Conservation (phyloP, 768 basidiomycete species). For the Lactifluus rugatus region DNA sequence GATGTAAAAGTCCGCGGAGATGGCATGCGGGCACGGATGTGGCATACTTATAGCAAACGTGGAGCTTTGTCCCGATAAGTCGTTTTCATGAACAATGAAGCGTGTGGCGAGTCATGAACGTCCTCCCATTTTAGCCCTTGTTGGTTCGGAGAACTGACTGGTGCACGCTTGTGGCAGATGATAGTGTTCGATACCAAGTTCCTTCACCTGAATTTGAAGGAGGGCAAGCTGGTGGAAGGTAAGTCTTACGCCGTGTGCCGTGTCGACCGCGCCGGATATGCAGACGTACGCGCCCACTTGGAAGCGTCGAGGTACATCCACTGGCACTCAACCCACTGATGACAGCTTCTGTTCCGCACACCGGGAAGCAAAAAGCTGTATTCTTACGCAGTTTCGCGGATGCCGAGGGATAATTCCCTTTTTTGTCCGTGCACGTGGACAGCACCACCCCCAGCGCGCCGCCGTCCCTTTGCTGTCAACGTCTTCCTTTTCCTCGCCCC, state of each 20-base stretch:
- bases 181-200: conserved; percentile 83
- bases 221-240: conserved; percentile 78
- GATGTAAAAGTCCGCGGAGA: conserved; percentile 64
- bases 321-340: conserved; percentile 13
- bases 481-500: no score
- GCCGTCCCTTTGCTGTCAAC: not conserved
- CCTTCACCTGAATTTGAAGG: conserved; percentile 88
- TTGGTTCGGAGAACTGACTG: not conserved
- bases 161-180: not conserved
- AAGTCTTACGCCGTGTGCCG: conserved; percentile 68
- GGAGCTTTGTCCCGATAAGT: conserved; percentile 82
- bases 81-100: conserved; percentile 83
- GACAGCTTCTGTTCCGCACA: not conserved
- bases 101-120: conserved; percentile 65
- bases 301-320: conserved; percentile 16
- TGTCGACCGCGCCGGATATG: conserved; percentile 63
- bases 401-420: not conserved
- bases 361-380: no score
- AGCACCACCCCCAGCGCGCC: not conserved
- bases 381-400: no score
- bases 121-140: conserved; percentile 22
- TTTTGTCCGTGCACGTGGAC: not conserved
- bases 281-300: conserved; percentile 15
- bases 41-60: conserved; percentile 67
- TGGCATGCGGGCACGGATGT: conserved; percentile 89